These are phyloP conservation scores for Podaxis sp. DNA, from an alignment of 768 basidiomycete species.

Conservation along the genomic window DNA sequence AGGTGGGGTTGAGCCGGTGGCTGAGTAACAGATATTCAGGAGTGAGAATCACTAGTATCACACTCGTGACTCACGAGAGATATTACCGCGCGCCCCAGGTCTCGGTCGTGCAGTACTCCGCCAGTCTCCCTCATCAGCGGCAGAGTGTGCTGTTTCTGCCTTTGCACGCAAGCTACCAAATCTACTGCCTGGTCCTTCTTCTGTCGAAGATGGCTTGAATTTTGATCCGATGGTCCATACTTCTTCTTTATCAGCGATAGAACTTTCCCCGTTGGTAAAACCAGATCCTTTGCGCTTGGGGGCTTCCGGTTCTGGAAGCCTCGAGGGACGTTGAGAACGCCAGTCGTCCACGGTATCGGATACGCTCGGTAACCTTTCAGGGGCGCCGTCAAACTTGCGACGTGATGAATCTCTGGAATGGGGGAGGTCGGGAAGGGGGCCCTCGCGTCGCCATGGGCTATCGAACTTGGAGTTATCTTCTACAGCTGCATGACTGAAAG, in stretches of 20 bases:
- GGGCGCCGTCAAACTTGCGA: slow-evolving; percentile 63
- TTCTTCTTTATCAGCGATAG: slow-evolving; percentile 74
- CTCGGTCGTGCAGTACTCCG: slow-evolving; percentile 46
- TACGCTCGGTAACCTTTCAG: slow-evolving; percentile 43
- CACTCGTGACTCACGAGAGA: slow-evolving; percentile 56
- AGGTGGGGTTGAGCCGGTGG: slow-evolving; percentile 72
- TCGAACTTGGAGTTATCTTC: slow-evolving; percentile 84
- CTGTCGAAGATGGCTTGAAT: slow-evolving; percentile 58
- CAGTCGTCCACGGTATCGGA: slow-evolving; percentile 69
- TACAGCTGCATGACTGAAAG: slow-evolving; percentile 32
- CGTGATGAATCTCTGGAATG: slow-evolving; percentile 64
- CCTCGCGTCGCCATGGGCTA: slow-evolving; percentile 83
- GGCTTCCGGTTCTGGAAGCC: slow-evolving; percentile 46
- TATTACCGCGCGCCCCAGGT: slow-evolving; percentile 44
- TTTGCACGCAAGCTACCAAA: slow-evolving; percentile 50
- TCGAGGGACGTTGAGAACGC: slow-evolving; percentile 58
- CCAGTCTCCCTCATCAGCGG: slow-evolving; percentile 71
- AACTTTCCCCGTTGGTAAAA: slow-evolving; percentile 46
- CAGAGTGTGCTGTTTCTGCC: slow-evolving; percentile 50
- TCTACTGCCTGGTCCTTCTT: slow-evolving; percentile 37
- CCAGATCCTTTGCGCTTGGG: slow-evolving; percentile 61
- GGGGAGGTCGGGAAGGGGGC: slow-evolving; percentile 73
- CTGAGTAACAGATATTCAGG: slow-evolving; percentile 33
- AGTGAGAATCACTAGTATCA: neutral
- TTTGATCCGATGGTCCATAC: slow-evolving; percentile 74